Evolutionary conservation across 108 stramenopile genomes (phyloP), one percentile per base, ranked within the genome.

Genomic region (Stephanodiscus minutulus): DNA sequence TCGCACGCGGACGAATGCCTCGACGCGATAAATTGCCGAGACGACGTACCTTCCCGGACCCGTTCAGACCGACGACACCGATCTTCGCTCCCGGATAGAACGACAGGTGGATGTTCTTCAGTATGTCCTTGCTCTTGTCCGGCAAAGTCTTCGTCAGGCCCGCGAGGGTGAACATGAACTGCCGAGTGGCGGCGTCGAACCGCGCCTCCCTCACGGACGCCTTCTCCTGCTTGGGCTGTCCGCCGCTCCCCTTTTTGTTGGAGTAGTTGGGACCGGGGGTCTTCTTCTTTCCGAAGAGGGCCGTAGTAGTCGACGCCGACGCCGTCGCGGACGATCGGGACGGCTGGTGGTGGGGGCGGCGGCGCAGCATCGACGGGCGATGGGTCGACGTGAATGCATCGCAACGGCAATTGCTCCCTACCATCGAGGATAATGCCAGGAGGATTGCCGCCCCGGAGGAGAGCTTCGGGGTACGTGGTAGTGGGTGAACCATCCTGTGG

Each of bases 51-150:
- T 97, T 96, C 20, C 95, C 95, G 33, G 81, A 78, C 11, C 96
- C 96, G 73, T 98, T 96, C 55, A 88, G 70, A 21, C 97, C 97
- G 33, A 98, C 96, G 0, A 98, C 85, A 15, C 93, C 93, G 54
- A 96, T 96, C 65, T 97, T 94, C 37, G 96, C 97, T 1, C 97
- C 97, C 1, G 92, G 95, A 74, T 95, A 96, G 49, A 98, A 92
- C 33, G 76, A 74, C 8, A 98, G 76, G 72, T 95, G 74, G 43
- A 97, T 89, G 41, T 91, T 85, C 44, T 97, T 87, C 46, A 97
- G 70, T 64, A 98, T 88, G 10, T 85, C 89, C 63, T 96, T 95
- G 47, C 79, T 82, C 62, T 91, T 92, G 82, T 95, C 94, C 0
- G 94, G 94, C 15, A 93, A 41, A 8, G 85, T 86, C 64, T 96